These are phyloP conservation scores for Aspergillus bombycis DNA, from an alignment of 2,329 filamentous ascomycete species.

Conservation along the genomic window DNA sequence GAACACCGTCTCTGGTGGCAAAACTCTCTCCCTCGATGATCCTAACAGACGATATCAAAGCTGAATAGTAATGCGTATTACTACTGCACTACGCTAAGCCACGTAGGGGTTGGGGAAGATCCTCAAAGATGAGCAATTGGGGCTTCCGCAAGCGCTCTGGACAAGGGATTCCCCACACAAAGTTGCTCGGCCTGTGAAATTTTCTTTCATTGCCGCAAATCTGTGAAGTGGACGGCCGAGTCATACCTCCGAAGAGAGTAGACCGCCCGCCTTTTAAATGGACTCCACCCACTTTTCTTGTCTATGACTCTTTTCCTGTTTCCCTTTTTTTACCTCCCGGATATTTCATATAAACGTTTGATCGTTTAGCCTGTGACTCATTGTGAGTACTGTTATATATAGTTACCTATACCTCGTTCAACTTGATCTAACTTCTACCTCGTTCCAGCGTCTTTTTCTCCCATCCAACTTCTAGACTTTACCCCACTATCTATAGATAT, in stretches of 20 bases:
- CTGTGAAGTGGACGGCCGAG: conserved; percentile 14
- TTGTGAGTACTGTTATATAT: conserved; percentile 15
- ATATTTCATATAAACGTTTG: conserved; percentile 30
- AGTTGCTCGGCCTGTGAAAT: conserved; percentile 26
- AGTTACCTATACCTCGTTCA: background rate
- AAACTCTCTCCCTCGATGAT: background rate
- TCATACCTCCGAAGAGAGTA: conserved; percentile 19
- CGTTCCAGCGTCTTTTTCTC: conserved; percentile 11
- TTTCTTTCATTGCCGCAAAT: conserved; percentile 32
- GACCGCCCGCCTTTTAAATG: conserved; percentile 32
- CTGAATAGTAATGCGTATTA: conserved; percentile 18
- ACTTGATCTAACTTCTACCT: conserved; percentile 10
- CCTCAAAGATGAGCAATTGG: conserved; percentile 19
- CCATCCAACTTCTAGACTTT: conserved; percentile 18
- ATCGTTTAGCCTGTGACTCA: conserved; percentile 14
- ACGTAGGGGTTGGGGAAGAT: conserved; percentile 19
- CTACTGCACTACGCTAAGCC: conserved; percentile 13
- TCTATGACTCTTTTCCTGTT: conserved; percentile 36
- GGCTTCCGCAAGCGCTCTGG: conserved; percentile 20
- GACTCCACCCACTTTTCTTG: conserved; percentile 31
- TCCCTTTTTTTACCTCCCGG: conserved; percentile 18
- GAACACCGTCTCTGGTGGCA: background rate
- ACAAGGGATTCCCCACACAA: conserved; percentile 27
- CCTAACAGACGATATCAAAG: background rate
- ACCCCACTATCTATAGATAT: conserved; percentile 23